These are phyloP conservation scores for Malassezia nana DNA, from an alignment of 1,284 basidiomycete species.

Conservation along the genomic window DNA sequence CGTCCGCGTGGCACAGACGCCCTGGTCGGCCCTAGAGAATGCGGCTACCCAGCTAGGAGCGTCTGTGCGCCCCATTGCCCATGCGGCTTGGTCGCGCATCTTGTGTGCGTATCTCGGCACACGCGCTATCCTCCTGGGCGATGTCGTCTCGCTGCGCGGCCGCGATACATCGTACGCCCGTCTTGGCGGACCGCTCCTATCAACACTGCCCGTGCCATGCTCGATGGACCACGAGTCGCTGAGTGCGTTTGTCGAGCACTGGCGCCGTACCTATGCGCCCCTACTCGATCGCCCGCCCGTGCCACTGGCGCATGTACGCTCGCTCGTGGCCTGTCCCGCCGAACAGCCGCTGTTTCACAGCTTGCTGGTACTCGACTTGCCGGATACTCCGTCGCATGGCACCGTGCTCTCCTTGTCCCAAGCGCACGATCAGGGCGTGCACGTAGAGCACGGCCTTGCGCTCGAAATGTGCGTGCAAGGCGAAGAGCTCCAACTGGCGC, in stretches of 20 bases:
- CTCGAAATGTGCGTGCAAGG: slow-evolving; percentile 28
- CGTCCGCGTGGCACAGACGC: background rate
- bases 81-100: slow-evolving; percentile 45
- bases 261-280: slow-evolving; percentile 24
- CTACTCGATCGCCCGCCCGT: slow-evolving; percentile 26
- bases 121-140: slow-evolving; percentile 34
- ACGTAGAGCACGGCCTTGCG: slow-evolving; percentile 39
- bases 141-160: slow-evolving; percentile 35
- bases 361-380: slow-evolving; percentile 44
- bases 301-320: slow-evolving; percentile 26
- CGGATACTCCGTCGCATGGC: slow-evolving; percentile 9
- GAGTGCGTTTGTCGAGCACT: slow-evolving; percentile 20
- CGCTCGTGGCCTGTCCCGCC: slow-evolving; percentile 26
- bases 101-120: slow-evolving; percentile 40
- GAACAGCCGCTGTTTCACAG: slow-evolving; percentile 39
- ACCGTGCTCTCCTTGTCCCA: slow-evolving; percentile 15
- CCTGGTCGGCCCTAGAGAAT: slow-evolving; percentile 24
- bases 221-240: slow-evolving; percentile 18
- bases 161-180: slow-evolving; percentile 23
- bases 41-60: slow-evolving; percentile 26
- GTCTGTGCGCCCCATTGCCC: slow-evolving; percentile 44
- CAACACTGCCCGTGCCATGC: slow-evolving; percentile 40
- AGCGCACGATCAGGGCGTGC: slow-evolving; percentile 28
- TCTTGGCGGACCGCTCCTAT: slow-evolving; percentile 37
- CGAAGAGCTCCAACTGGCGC: slow-evolving; percentile 23